These are phyloP conservation scores for Elsinoe fawcettii DNA, from an alignment of 2,329 filamentous ascomycete genomes.

Conservation along the genomic window DNA sequence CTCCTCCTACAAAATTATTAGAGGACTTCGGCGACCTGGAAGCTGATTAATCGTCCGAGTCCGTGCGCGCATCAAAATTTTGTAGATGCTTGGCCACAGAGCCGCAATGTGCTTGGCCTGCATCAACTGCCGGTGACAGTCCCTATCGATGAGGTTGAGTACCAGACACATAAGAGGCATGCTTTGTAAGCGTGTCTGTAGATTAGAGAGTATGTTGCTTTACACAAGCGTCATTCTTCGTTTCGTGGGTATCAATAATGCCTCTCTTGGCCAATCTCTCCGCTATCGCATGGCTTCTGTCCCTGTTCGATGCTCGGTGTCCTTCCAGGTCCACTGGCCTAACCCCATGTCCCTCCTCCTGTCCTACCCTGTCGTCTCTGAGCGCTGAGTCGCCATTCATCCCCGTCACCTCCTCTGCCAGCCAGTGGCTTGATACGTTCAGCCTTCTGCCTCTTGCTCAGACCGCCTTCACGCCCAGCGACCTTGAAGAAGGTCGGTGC, in stretches of 20 bases:
- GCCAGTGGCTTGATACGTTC: slow-evolving; percentile 94
- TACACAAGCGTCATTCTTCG: background rate
- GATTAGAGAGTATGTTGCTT: background rate
- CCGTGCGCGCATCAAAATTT: slow-evolving; percentile 3
- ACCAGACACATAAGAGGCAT: no score
- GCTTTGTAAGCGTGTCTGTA: no score
- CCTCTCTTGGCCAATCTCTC: no score
- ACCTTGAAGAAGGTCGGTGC: slow-evolving; percentile 99
- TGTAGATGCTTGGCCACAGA: background rate
- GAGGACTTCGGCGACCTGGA: background rate
- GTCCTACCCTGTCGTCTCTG: slow-evolving; percentile 78
- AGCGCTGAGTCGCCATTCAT: slow-evolving; percentile 89
- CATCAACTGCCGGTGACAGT: background rate
- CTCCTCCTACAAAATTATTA: background rate
- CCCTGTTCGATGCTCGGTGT: background rate
- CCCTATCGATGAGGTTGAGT: no score
- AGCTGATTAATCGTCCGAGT: background rate
- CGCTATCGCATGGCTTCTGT: background rate
- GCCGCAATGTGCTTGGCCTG: background rate
- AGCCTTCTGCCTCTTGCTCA: slow-evolving; percentile 87
- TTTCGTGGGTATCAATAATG: background rate
- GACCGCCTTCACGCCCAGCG: slow-evolving; percentile 64
- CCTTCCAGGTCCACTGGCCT: no score
- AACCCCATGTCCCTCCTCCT: slow-evolving; percentile 92
- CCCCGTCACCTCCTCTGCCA: slow-evolving; percentile 83